Percentiles rank a stretch among this genome's conserved stretches.
These are phyloP conservation scores for Metschnikowia amazonensis DNA, from an alignment of 805 yeast genomes.

Conservation along the genomic window DNA sequence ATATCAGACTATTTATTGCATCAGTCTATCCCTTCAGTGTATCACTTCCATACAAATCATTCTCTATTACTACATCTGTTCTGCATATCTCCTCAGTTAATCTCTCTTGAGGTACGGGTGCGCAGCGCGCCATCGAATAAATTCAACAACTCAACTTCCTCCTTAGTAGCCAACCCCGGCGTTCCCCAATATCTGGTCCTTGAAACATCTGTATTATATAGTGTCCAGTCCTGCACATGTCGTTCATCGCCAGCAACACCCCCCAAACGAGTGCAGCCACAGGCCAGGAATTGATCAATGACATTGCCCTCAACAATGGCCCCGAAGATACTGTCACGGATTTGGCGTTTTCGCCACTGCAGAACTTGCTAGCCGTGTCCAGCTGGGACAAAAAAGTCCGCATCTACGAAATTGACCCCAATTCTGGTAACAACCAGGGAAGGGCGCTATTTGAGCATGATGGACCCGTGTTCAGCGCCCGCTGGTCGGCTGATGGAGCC, in stretches of 20 bases:
- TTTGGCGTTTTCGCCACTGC: conserved; percentile 80
- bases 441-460: conserved; percentile 87
- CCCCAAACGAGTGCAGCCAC: conserved; percentile 41
- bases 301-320: conserved; percentile 66
- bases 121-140: too few relatives aligned
- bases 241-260: conserved; percentile 30
- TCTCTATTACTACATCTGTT: too few relatives aligned
- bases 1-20: too few relatives aligned
- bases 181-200: too few relatives aligned
- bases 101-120: too few relatives aligned
- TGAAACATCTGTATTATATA: too few relatives aligned
- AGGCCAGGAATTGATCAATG: conserved; percentile 63
- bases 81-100: too few relatives aligned
- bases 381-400: conserved; percentile 96
- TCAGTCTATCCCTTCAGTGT: too few relatives aligned
- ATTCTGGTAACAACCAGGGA: conserved; percentile 77
- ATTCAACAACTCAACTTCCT: too few relatives aligned
- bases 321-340: conserved; percentile 92
- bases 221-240: too few relatives aligned
- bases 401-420: conserved; percentile 76
- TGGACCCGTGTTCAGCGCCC: conserved; percentile 76
- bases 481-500: conserved; percentile 85
- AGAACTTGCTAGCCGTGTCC: conserved; percentile 74
- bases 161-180: too few relatives aligned
- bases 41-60: too few relatives aligned